A percentile compares a stretch with the other conserved stretches of the same genome.
phyloP scores from a whole-genome alignment of 306 rosid genomes.

The Pterocarpus santalinus region DNA sequence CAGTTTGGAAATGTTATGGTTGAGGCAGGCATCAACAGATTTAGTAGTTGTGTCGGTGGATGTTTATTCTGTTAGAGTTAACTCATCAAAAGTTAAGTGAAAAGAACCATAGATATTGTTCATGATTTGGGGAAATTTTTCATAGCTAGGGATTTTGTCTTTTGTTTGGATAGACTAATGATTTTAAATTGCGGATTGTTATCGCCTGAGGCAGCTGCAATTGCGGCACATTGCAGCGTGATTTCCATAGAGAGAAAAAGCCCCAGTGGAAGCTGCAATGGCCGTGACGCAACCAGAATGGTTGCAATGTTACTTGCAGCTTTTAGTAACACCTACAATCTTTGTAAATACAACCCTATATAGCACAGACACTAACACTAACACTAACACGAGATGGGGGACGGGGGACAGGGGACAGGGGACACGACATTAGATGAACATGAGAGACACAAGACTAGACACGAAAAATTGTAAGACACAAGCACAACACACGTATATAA shows the following conservation, averaged over 20 bases:
- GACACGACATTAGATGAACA: too few species aligned
- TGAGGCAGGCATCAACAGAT: not conserved
- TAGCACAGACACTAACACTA: too few species aligned
- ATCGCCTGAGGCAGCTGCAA: not conserved
- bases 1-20: constrained; percentile 17
- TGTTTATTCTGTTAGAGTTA: not conserved
- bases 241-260: not conserved
- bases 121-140: not conserved
- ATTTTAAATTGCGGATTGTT: not conserved
- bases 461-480: too few species aligned
- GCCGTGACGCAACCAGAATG: too few species aligned
- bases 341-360: too few species aligned
- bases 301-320: not conserved
- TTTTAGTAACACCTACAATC: too few species aligned
- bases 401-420: too few species aligned
- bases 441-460: too few species aligned
- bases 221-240: not conserved
- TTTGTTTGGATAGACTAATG: constrained; percentile 1
- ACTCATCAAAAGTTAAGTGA: not conserved
- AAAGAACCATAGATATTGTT: not conserved
- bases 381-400: too few species aligned
- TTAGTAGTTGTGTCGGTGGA: not conserved
- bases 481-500: too few species aligned
- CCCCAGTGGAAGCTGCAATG: not conserved
- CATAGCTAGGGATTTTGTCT: constrained; percentile 21